Conservation (phyloP, 352 stramenopile genomes). For the Globisporangium cylindrosporum region DNA sequence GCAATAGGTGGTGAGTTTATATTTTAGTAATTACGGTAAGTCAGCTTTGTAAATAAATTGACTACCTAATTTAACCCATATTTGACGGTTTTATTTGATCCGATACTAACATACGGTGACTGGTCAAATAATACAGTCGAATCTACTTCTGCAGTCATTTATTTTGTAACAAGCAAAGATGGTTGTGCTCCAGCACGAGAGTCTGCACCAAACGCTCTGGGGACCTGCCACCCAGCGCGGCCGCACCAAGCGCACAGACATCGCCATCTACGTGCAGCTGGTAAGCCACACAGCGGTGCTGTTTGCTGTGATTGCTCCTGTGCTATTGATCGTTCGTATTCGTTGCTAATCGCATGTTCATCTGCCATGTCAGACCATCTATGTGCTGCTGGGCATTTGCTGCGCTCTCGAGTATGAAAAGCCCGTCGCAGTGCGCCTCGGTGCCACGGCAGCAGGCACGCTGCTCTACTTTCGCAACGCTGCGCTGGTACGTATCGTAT, state of each 20-base stretch:
- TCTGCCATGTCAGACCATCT: slow-evolving; percentile 7
- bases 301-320: not conserved
- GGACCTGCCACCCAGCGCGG: slow-evolving; percentile 37
- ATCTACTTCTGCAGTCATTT: too few species aligned
- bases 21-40: too few species aligned
- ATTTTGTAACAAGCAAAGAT: not conserved
- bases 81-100: too few species aligned
- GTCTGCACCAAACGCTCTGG: slow-evolving; percentile 65
- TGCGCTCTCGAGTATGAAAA: slow-evolving; percentile 58
- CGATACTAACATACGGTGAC: too few species aligned
- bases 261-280: slow-evolving; percentile 43
- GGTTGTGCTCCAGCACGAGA: slow-evolving; percentile 46
- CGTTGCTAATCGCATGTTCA: not conserved
- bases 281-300: slow-evolving; percentile 15
- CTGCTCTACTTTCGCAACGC: slow-evolving; percentile 70
- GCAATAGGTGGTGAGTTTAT: too few species aligned
- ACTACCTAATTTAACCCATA: too few species aligned
- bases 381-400: slow-evolving; percentile 31
- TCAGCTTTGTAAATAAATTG: too few species aligned
- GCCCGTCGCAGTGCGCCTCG: slow-evolving; percentile 40
- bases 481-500: slow-evolving; percentile 31
- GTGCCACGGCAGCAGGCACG: slow-evolving; percentile 21
- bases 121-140: too few species aligned
- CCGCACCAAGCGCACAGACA: slow-evolving; percentile 41
- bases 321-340: not conserved